phyloP scores from a whole-genome alignment of 495 filamentous ascomycete species.

The Bathelium albidoporum region DNA sequence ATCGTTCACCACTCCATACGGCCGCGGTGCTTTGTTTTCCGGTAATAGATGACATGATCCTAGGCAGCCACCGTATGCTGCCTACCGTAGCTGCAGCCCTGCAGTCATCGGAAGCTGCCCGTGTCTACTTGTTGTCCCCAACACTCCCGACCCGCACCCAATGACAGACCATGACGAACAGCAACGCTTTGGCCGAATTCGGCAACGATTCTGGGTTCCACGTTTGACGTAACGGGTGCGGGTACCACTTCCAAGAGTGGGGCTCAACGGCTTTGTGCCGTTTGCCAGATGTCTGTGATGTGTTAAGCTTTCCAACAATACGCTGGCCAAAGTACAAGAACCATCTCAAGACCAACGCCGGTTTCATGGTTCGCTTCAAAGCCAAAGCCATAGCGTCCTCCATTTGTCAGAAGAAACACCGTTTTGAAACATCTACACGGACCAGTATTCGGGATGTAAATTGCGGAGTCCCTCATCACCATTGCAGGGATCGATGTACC shows the following conservation, averaged over 20 bases:
- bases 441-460: no score
- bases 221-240: background rate
- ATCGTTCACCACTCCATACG: background rate
- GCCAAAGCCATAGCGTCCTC: no score
- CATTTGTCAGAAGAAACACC: no score
- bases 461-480: no score
- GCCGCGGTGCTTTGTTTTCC: background rate
- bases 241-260: background rate
- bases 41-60: background rate
- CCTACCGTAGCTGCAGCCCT: constrained; percentile 1
- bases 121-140: background rate
- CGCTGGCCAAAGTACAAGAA: no score
- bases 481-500: no score
- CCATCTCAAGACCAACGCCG: no score
- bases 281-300: background rate
- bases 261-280: background rate
- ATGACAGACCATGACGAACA: background rate
- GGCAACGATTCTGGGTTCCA: background rate
- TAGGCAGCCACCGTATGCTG: background rate
- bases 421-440: no score
- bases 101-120: background rate
- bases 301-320: background rate
- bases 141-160: background rate
- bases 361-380: no score
- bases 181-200: background rate